Evolutionary conservation across 2,329 filamentous ascomycete genomes (phyloP).

Genomic region (Aspergillus ibericus): DNA sequence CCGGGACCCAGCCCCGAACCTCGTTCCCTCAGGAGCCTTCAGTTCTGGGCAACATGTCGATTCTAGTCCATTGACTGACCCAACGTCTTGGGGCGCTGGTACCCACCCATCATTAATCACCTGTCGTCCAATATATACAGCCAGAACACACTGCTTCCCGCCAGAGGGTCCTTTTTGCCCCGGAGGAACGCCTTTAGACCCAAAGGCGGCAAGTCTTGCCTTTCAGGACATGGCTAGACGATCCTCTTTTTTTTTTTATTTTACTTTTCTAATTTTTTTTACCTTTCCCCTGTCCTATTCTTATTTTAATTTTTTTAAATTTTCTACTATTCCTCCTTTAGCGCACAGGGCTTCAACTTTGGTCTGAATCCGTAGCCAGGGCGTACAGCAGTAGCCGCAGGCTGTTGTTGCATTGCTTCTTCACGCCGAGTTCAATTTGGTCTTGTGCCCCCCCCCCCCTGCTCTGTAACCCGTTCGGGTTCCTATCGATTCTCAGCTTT

Average conservation of each 20-base stretch:
- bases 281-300: not conserved
- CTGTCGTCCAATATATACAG: slow-evolving; percentile 17
- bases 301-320: slow-evolving; percentile 5
- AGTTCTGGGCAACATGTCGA: slow-evolving; percentile 17
- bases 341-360: slow-evolving; percentile 3
- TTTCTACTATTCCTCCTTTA: not conserved
- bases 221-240: not conserved
- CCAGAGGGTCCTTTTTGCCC: slow-evolving; percentile 13
- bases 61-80: slow-evolving; percentile 23
- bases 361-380: slow-evolving; percentile 15
- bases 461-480: slow-evolving; percentile 16
- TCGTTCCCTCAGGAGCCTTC: slow-evolving; percentile 12
- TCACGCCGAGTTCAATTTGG: slow-evolving; percentile 14
- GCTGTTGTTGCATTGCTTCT: slow-evolving; percentile 23
- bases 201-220: slow-evolving; percentile 14
- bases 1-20: slow-evolving; percentile 20
- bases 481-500: slow-evolving; percentile 13
- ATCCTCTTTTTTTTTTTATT: not conserved
- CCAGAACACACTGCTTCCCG: slow-evolving; percentile 19
- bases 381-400: slow-evolving; percentile 26
- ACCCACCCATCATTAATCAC: slow-evolving; percentile 20
- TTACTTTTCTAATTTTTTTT: not conserved
- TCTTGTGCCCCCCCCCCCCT: slow-evolving; percentile 19
- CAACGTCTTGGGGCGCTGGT: slow-evolving; percentile 23
- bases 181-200: slow-evolving; percentile 10